Base-by-base conservation (phyloP, 805 yeast species). In the Monosporozyma aquatica region DNA sequence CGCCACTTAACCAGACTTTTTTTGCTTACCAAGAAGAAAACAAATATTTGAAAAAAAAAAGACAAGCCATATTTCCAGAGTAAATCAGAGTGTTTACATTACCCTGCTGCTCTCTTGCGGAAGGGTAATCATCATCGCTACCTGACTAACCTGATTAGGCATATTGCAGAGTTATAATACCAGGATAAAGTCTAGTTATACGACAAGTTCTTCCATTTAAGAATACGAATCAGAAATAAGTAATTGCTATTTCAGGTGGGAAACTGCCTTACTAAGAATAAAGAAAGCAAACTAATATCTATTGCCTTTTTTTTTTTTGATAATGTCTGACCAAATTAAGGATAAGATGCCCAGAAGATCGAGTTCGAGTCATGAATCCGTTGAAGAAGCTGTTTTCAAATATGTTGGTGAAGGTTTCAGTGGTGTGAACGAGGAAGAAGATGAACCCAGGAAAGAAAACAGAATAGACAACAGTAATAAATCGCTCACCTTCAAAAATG, bases 331-430 rank as follows among this genome's bases (percentile, higher is more conserved):
- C 18, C 35, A 32, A 18, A 32, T 32, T 2, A 32, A 32, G 22
- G 35, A 32, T 32, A 32, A 32, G 11, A 9, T 18, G 18, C 18
- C 35, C 18, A 23, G 11, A 10, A 8, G 23, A 32, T 18, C 35
- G 14, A 18, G 18, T 14, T 21, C 24, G 9, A 34, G 14, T 28
- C 32, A 62, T 37, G 67, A 62, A 29, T 65, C 71, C 44, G 92
- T 82, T 3, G 92, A 82, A 53, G 92, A 83, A 14, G 92, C 87
- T 0, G 87, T 83, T 14, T 70, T 82, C 75, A 71, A 75, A 43
- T 75, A 75, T 50, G 90, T 82, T 11, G 86, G 23, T 32, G 82
- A 80, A 6, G 72, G 79, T 1, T 59, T 80, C 33, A 75, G 68
- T 26, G 42, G 27, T 17, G 45, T 40, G 21, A 15, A 30, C 2